phyloP scores from a whole-genome alignment of 805 yeast species.

The Lipomyces sp. region DNA sequence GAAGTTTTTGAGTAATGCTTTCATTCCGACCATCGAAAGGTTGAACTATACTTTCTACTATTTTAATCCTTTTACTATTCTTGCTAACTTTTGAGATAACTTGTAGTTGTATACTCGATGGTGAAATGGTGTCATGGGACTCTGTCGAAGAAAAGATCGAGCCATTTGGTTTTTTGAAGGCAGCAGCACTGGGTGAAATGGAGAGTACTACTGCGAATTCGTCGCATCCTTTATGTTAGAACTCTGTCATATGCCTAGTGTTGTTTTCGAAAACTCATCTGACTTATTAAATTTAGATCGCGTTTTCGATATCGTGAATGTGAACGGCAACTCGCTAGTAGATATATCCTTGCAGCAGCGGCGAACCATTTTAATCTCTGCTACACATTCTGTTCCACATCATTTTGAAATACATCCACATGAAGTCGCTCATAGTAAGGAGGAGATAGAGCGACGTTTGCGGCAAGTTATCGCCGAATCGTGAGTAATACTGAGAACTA shows the following conservation, averaged over 20 bases:
- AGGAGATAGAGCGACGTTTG: conserved; percentile 56
- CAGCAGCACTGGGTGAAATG: conserved; percentile 58
- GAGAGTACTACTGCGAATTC: conserved; percentile 34
- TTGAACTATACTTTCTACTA: conserved; percentile 33
- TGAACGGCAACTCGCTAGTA: conserved; percentile 65
- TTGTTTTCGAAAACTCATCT: not conserved
- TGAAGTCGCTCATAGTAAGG: conserved; percentile 44
- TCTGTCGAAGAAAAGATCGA: conserved; percentile 48
- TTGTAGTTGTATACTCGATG: conserved; percentile 59
- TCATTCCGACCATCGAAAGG: conserved; percentile 39
- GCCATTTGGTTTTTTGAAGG: conserved; percentile 78
- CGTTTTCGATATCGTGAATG: conserved; percentile 67
- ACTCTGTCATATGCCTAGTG: no score
- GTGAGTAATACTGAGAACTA: not conserved
- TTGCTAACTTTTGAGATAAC: no score
- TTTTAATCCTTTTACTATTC: not conserved
- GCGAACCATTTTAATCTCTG: conserved; percentile 47
- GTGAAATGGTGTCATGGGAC: conserved; percentile 92
- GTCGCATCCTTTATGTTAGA: conserved; percentile 35
- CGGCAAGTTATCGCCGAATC: conserved; percentile 50
- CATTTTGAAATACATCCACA: conserved; percentile 32
- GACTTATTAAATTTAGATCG: conserved; percentile 33
- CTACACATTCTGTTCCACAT: conserved; percentile 39
- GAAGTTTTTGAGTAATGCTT: conserved; percentile 45
- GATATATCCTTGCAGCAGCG: conserved; percentile 54